Percentiles rank a stretch among this genome's conserved stretches.
Conservation (phyloP, 1,284 basidiomycete genomes). For the Puccinia sorghi region DNA sequence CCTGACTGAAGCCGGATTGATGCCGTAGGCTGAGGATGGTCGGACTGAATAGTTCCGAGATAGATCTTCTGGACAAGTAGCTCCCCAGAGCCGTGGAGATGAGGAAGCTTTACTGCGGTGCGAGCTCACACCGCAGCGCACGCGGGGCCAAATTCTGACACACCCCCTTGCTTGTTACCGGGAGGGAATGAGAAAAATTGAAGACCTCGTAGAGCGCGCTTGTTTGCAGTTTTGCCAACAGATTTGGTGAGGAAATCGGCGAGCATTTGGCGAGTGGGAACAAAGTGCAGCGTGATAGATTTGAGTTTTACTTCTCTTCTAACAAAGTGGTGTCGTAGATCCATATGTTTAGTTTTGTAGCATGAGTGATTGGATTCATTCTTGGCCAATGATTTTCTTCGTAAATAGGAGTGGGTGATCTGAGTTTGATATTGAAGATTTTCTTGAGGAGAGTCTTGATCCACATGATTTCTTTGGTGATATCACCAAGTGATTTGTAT, state of each 20-base stretch:
- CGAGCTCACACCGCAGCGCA: too few relatives aligned
- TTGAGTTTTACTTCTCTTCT: neutral
- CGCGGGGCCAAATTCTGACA: too few relatives aligned
- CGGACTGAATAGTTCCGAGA: too few relatives aligned
- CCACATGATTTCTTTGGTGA: constrained; percentile 57
- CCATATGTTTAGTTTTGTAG: constrained; percentile 1
- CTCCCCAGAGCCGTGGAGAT: too few relatives aligned
- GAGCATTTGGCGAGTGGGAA: neutral
- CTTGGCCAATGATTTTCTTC: neutral
- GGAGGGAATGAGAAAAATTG: neutral
- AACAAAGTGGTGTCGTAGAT: neutral
- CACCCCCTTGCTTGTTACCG: neutral
- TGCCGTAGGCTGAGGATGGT: too few relatives aligned
- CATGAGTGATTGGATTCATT: neutral
- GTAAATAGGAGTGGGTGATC: neutral
- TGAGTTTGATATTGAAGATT: constrained; percentile 7
- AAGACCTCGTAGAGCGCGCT: neutral
- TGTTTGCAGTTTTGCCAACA: neutral
- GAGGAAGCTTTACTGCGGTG: too few relatives aligned
- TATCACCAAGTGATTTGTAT: constrained; percentile 63
- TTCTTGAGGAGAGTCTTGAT: constrained; percentile 38
- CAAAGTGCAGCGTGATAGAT: neutral
- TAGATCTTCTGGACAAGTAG: too few relatives aligned
- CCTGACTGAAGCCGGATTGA: too few relatives aligned
- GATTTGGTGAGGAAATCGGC: neutral